Conservation (phyloP, 2,329 filamentous ascomycete species). For the Fusarium sp. region DNA sequence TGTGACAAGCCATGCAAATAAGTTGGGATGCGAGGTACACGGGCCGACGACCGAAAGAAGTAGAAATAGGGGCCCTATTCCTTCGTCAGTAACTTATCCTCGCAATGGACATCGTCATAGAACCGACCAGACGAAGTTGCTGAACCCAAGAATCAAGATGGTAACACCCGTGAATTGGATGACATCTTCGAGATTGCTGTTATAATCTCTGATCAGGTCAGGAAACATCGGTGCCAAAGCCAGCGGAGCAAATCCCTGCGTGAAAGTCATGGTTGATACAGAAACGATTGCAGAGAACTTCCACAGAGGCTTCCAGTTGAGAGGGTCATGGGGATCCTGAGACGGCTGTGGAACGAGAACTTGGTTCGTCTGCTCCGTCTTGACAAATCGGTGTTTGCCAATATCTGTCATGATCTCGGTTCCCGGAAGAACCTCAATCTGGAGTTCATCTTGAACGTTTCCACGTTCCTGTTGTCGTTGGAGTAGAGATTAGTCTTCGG, state of each 20-base stretch:
- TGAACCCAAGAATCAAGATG: constrained; percentile 17
- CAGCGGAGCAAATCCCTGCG: not conserved
- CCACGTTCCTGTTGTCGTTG: not conserved
- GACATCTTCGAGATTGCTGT: not conserved
- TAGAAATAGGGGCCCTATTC: not conserved
- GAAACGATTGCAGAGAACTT: not conserved
- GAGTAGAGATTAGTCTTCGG: not conserved
- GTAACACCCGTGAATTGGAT: constrained; percentile 17
- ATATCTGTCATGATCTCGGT: constrained; percentile 36
- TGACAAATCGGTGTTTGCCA: constrained; percentile 28
- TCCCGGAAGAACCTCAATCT: constrained; percentile 30
- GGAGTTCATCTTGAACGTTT: constrained; percentile 28
- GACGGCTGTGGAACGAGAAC: constrained; percentile 30
- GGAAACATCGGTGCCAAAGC: not conserved
- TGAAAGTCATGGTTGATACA: not conserved
- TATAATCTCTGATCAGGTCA: constrained; percentile 1
- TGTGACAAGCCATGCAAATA: constrained; percentile 15
- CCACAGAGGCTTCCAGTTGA: not conserved
- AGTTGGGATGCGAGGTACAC: constrained; percentile 9
- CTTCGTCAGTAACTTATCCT: not conserved
- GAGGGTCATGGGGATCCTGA: not conserved
- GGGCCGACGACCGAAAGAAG: constrained; percentile 1
- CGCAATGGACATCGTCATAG: not conserved
- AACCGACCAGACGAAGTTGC: constrained; percentile 14
- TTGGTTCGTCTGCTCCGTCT: constrained; percentile 12